phyloP scores from a whole-genome alignment of 2,329 filamentous ascomycete genomes.

The Tolypocladium ophioglossoides region DNA sequence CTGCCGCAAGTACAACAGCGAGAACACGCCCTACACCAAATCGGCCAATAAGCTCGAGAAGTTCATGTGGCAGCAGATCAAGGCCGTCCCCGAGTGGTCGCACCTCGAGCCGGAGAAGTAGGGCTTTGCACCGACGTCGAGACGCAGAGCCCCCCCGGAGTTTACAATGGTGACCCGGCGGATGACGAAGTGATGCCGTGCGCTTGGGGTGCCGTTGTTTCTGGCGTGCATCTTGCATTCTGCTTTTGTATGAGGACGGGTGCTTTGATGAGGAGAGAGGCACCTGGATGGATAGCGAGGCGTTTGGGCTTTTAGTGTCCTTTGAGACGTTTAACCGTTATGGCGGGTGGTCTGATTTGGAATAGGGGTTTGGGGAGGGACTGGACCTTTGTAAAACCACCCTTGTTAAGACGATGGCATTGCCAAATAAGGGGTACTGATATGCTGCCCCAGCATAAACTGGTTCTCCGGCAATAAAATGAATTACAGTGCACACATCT shows the following conservation, averaged over 20 bases:
- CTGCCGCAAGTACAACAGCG: slow-evolving; percentile 92
- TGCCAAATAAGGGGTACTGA: neutral
- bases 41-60: slow-evolving; percentile 87
- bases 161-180: neutral
- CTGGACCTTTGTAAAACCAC: neutral
- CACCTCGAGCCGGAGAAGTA: slow-evolving; percentile 42
- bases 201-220: neutral
- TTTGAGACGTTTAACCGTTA: neutral
- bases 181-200: neutral
- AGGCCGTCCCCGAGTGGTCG: slow-evolving; percentile 88
- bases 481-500: too few relatives aligned
- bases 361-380: neutral
- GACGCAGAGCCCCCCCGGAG: neutral
- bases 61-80: slow-evolving; percentile 90
- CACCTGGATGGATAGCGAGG: neutral
- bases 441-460: neutral
- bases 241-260: neutral
- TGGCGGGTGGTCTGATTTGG: neutral
- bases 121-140: slow-evolving; percentile 9
- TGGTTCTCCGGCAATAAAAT: neutral
- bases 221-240: neutral
- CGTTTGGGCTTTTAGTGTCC: neutral
- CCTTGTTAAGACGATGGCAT: neutral
- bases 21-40: slow-evolving; percentile 90
- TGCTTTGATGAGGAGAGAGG: neutral